phyloP scores from a whole-genome alignment of 2,329 filamentous ascomycete species.

The Fusarium tanahbumbuense region DNA sequence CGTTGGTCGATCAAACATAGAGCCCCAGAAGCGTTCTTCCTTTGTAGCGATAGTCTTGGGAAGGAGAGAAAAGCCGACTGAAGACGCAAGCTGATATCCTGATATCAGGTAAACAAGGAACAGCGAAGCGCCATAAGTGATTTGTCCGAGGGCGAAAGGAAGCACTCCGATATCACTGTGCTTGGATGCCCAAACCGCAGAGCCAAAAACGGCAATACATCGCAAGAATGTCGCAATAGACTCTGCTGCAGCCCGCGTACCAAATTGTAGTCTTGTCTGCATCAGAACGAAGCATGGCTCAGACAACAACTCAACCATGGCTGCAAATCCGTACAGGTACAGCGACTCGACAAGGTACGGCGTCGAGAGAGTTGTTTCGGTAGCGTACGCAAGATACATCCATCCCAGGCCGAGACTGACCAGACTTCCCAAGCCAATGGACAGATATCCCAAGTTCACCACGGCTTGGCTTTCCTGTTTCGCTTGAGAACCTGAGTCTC shows the following conservation, averaged over 20 bases:
- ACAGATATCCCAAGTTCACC: slow-evolving; percentile 88
- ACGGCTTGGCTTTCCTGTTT: slow-evolving; percentile 73
- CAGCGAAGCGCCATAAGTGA: slow-evolving; percentile 77
- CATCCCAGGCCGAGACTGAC: slow-evolving; percentile 73
- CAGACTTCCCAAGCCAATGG: slow-evolving; percentile 74
- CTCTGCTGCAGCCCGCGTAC: slow-evolving; percentile 84
- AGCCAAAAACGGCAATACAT: slow-evolving; percentile 78
- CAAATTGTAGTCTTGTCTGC: slow-evolving; percentile 84
- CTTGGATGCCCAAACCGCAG: slow-evolving; percentile 72
- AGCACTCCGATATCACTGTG: slow-evolving; percentile 75
- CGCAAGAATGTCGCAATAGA: slow-evolving; percentile 82
- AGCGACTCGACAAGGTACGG: slow-evolving; percentile 71
- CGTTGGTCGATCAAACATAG: slow-evolving; percentile 76
- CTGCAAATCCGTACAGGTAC: slow-evolving; percentile 66
- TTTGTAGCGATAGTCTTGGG: slow-evolving; percentile 54
- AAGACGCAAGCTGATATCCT: slow-evolving; percentile 66
- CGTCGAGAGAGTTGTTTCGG: slow-evolving; percentile 62
- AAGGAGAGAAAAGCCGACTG: slow-evolving; percentile 76
- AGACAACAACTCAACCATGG: slow-evolving; percentile 79
- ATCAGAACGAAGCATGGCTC: slow-evolving; percentile 92
- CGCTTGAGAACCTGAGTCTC: slow-evolving; percentile 51
- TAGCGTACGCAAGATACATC: slow-evolving; percentile 71
- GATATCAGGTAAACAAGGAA: slow-evolving; percentile 76
- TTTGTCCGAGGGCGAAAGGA: slow-evolving; percentile 89
- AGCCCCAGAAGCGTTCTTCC: slow-evolving; percentile 59